Evolutionary conservation across 805 yeast species (phyloP).

Genomic region (Starmera quercuum): DNA sequence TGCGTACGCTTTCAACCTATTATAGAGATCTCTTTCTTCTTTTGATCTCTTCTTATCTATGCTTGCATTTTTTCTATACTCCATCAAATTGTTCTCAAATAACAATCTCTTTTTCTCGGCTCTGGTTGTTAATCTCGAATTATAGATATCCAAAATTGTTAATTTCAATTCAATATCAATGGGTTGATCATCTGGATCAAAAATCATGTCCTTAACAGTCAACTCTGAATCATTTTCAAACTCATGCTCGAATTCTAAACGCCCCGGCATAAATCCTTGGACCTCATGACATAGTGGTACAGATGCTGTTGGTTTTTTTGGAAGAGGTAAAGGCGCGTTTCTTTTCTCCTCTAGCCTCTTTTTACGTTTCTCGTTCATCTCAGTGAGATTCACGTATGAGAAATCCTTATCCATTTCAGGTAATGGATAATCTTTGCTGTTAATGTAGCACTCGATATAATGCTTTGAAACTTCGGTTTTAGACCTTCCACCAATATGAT

Average conservation of each 20-base stretch:
- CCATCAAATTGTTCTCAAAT: conserved; percentile 69
- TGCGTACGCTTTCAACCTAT: conserved; percentile 72
- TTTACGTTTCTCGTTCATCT: conserved; percentile 62
- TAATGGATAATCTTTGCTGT: conserved; percentile 71
- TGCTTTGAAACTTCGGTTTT: conserved; percentile 89
- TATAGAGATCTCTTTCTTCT: conserved; percentile 81
- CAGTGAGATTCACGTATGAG: conserved; percentile 49
- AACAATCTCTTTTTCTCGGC: conserved; percentile 87
- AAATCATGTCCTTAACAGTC: conserved; percentile 89
- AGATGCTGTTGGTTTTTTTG: conserved; percentile 82
- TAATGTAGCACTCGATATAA: conserved; percentile 63
- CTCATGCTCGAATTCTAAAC: conserved; percentile 93
- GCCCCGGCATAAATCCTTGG: conserved; percentile 98
- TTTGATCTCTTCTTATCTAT: conserved; percentile 79
- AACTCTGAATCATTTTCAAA: conserved; percentile 95
- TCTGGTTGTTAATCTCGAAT: conserved; percentile 80
- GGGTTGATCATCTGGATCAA: conserved; percentile 87
- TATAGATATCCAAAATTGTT: conserved; percentile 81
- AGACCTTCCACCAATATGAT: conserved; percentile 86
- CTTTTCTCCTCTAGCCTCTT: conserved; percentile 65
- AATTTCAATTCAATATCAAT: conserved; percentile 87
- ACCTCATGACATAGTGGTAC: conserved; percentile 95
- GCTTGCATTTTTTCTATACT: conserved; percentile 75
- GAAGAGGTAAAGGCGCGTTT: conserved; percentile 74
- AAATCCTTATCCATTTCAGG: conserved; percentile 80